A percentile compares a stretch with the other conserved stretches of the same genome.
These are phyloP conservation scores for Lenwebbia sp. DNA, from an alignment of 345 rosid genomes.

Conservation along the genomic window DNA sequence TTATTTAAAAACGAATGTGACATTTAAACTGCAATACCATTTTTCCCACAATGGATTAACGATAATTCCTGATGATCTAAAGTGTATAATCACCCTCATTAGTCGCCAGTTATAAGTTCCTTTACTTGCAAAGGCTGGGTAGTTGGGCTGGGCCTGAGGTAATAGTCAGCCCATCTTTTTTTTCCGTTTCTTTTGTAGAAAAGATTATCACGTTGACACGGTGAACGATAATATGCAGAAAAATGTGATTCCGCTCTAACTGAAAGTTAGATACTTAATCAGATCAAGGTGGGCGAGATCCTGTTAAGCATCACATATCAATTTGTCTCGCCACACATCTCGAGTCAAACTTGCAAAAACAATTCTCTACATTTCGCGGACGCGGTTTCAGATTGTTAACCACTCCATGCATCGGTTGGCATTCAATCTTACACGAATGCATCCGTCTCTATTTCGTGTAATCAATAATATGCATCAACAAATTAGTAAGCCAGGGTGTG, in stretches of 20 bases:
- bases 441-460: neutral
- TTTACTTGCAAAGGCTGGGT: neutral
- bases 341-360: neutral
- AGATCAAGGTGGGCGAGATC: neutral
- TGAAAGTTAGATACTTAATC: neutral
- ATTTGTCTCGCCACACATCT: neutral
- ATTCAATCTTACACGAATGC: neutral
- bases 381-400: rapidly evolving
- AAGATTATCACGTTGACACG: neutral
- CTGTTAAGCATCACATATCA: neutral
- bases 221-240: neutral
- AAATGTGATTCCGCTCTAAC: neutral
- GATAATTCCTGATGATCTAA: neutral
- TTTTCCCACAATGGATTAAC: neutral
- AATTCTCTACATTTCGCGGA: neutral
- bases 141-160: neutral
- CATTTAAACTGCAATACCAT: neutral
- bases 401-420: rapidly evolving
- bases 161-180: neutral
- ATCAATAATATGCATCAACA: neutral
- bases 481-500: neutral
- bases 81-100: neutral
- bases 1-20: neutral
- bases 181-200: neutral
- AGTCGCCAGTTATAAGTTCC: neutral